Evolutionary conservation across 2,329 filamentous ascomycete genomes (phyloP), one percentile per base, ranked within the genome.

Genomic region (Alternaria arbusti): DNA sequence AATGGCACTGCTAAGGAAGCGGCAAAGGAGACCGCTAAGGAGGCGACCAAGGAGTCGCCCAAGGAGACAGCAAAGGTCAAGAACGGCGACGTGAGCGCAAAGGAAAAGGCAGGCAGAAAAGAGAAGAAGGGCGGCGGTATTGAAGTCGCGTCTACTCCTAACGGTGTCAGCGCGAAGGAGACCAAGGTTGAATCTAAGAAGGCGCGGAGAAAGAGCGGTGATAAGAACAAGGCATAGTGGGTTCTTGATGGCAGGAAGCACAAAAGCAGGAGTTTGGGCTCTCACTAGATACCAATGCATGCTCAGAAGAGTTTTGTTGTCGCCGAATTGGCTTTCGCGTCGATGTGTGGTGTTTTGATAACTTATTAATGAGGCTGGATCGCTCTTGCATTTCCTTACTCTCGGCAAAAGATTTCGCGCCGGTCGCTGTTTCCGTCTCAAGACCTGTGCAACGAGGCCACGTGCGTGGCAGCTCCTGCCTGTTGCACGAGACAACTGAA

Each of bases 181-280:
- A 20, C 59, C 54, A 61, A 68, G 57, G 61, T 63, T n/a, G 43
- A 65, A 36, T 64, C 64, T n/a, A 69, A 65, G 46, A 66, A 66
- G 46, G 63, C 49, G 44, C 55, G 70, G 46, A 70, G 69, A 65
- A 73, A 70, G 57, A 72, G 70, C 26, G 63, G 65, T 4, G 67
- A 65, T 9, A 70, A 71, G 65, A 52, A 54, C 15, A 73, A 71
- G 60, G 64, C 68, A 8, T 67, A 70, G 60, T 15, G 46, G 15
- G 13, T 30, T 47, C 3, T 40, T 57, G 8, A 3, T n/a, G 20
- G 4, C 13, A 11, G 15, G 28, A 40, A 26, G 22, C 23, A 36
- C 43, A 13, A 49, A 59, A 17, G 49, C 13, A 8, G 49, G 28
- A 52, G 30, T n/a, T 3, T 17, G 30, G 49, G 49, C 28, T n/a